These are phyloP conservation scores for Escallonia herrerae DNA, from an alignment of 129 eudicot species.

Conservation along the genomic window DNA sequence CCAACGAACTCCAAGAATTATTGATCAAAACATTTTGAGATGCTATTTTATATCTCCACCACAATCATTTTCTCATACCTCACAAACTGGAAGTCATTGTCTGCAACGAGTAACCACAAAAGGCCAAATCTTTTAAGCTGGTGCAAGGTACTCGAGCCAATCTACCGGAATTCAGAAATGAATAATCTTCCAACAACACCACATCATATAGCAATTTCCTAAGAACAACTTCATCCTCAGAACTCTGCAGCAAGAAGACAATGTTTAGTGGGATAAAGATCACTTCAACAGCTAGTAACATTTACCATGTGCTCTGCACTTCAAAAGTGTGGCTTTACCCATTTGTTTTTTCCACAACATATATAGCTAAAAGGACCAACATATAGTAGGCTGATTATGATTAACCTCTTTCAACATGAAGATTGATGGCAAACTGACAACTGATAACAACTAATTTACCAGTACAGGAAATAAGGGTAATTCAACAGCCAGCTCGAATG, in stretches of 20 bases:
- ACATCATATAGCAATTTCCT: slow-evolving; percentile 43
- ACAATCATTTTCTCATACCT: slow-evolving; percentile 29
- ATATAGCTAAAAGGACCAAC: background rate
- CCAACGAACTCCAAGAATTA: slow-evolving; percentile 11
- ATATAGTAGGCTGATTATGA: background rate
- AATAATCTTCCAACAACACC: slow-evolving; percentile 37
- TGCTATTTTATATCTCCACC: background rate
- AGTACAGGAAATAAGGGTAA: background rate
- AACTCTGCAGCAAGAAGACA: slow-evolving; percentile 34
- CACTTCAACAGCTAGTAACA: background rate
- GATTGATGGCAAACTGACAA: too few relatives aligned
- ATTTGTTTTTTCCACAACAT: too few relatives aligned
- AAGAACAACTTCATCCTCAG: slow-evolving; percentile 41
- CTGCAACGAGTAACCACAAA: slow-evolving; percentile 52
- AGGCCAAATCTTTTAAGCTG: slow-evolving; percentile 30
- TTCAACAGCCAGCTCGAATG: background rate
- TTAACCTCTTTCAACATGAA: too few relatives aligned
- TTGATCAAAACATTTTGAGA: background rate
- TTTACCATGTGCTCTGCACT: background rate
- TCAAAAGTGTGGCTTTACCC: background rate
- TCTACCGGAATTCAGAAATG: slow-evolving; percentile 31
- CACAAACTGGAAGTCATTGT: slow-evolving; percentile 48
- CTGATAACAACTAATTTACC: background rate
- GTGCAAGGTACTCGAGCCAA: slow-evolving; percentile 29
- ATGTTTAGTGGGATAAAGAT: background rate